Evolutionary conservation across 1,139 yeast genomes (phyloP).

Genomic region (Blastobotrys proliferans): DNA sequence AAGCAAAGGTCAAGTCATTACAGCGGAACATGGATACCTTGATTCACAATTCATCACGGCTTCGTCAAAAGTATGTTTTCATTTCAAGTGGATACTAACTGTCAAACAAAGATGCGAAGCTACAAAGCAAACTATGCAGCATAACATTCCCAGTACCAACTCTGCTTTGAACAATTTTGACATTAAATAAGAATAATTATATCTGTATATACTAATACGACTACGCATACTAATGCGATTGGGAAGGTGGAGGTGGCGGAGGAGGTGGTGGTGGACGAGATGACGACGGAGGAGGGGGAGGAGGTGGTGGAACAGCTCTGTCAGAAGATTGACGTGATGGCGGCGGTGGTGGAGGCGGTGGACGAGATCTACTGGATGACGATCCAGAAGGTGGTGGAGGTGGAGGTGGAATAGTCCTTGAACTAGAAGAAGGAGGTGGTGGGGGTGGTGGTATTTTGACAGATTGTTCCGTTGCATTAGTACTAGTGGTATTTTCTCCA

Average conservation of each 20-base stretch:
- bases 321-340: constrained; percentile 12
- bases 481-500: too few species aligned
- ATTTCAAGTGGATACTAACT: too few species aligned
- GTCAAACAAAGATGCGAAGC: constrained; percentile 19
- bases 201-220: too few species aligned
- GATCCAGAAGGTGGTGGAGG: constrained; percentile 17
- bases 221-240: too few species aligned
- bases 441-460: constrained; percentile 8
- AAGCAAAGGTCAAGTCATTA: constrained; percentile 16
- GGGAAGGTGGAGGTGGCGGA: constrained; percentile 20
- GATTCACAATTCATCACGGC: constrained; percentile 20
- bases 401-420: constrained; percentile 15
- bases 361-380: constrained; percentile 13
- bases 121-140: constrained; percentile 20
- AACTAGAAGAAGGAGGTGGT: constrained; percentile 12
- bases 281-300: constrained; percentile 21
- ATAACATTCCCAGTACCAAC: constrained; percentile 23
- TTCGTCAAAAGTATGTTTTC: constrained; percentile 24
- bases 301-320: constrained; percentile 12
- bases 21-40: constrained; percentile 23
- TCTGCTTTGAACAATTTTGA: constrained; percentile 19
- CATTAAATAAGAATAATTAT: constrained; percentile 3
- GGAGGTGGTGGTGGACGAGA: constrained; percentile 15
- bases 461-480: constrained; percentile 1
- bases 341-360: constrained; percentile 10